Percentiles rank a stretch among this genome's conserved stretches.
Conservation (phyloP, 306 rosid genomes). For the Ziziphus jujuba region DNA sequence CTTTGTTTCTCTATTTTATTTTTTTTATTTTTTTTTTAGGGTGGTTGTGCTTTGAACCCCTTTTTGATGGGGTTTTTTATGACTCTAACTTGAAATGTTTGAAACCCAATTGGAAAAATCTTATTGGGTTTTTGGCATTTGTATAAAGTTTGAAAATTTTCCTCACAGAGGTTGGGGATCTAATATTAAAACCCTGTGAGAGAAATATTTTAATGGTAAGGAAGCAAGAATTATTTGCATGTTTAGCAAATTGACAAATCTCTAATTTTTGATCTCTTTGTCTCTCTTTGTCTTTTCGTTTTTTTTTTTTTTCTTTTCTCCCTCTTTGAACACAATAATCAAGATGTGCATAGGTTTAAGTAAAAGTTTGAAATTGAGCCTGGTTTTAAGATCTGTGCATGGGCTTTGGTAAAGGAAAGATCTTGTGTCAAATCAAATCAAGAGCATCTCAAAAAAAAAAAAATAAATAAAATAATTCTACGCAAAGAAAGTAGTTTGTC, state of each 20-base stretch:
- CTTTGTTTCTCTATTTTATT: not conserved
- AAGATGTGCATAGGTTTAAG: not conserved
- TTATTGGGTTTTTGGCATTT: slow-evolving; percentile 36
- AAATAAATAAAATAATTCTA: not conserved
- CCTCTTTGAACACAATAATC: not conserved
- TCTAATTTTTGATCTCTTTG: not conserved
- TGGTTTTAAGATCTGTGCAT: slow-evolving; percentile 28
- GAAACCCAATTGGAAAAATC: slow-evolving; percentile 29
- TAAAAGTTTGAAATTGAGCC: no score
- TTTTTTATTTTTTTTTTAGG: slow-evolving; percentile 12
- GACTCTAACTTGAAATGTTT: slow-evolving; percentile 48
- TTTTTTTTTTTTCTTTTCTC: no score
- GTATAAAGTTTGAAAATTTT: slow-evolving; percentile 50
- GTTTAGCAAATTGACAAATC: no score
- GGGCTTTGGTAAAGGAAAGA: not conserved
- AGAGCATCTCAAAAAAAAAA: slow-evolving; percentile 7
- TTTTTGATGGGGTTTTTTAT: slow-evolving; percentile 30
- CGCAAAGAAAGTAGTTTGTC: slow-evolving; percentile 27
- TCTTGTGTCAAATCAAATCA: slow-evolving; percentile 15
- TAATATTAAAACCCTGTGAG: slow-evolving; percentile 35
- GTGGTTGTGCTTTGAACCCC: slow-evolving; percentile 30
- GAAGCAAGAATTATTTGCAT: no score
- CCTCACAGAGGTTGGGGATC: slow-evolving; percentile 40
- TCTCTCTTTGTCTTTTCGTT: not conserved
- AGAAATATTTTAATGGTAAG: slow-evolving; percentile 38